phyloP scores from a whole-genome alignment of 2,329 filamentous ascomycete species.

The Emydomyces testavorans region DNA sequence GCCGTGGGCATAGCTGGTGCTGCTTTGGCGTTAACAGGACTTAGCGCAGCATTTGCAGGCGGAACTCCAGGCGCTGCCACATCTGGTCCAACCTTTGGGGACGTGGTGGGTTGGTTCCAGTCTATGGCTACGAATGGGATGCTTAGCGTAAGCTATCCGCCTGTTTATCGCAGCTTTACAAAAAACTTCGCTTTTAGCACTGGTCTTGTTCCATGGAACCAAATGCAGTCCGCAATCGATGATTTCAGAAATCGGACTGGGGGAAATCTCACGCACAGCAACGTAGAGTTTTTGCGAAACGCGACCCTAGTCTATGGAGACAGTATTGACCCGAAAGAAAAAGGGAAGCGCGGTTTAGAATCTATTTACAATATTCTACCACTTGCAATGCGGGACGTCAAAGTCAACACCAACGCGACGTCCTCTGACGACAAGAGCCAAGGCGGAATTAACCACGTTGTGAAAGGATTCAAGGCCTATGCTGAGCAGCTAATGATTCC shows the following conservation, averaged over 20 bases:
- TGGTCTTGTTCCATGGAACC: conserved; percentile 70
- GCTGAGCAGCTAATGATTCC: conserved; percentile 78
- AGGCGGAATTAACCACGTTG: conserved; percentile 42
- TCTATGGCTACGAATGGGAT: conserved; percentile 92
- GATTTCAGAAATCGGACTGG: conserved; percentile 68
- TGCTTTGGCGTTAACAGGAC: conserved; percentile 61
- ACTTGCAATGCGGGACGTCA: conserved; percentile 43
- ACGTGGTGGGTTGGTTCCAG: conserved; percentile 84
- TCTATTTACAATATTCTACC: conserved; percentile 25
- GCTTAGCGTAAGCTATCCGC: conserved; percentile 79
- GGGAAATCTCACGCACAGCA: conserved; percentile 74
- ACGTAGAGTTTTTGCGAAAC: conserved; percentile 61
- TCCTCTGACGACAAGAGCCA: conserved; percentile 25
- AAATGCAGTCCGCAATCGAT: conserved; percentile 72
- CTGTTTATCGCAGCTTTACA: conserved; percentile 76
- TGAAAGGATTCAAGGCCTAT: conserved; percentile 69
- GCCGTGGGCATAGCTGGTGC: conserved; percentile 77
- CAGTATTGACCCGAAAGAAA: conserved; percentile 38
- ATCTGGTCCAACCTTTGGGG: conserved; percentile 70
- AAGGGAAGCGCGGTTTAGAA: conserved; percentile 47
- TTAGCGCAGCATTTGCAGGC: conserved; percentile 55
- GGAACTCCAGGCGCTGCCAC: conserved; percentile 50
- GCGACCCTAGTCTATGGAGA: conserved; percentile 61
- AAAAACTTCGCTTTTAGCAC: conserved; percentile 91
- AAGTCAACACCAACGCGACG: conserved; percentile 30